Conservation (phyloP, 768 basidiomycete genomes). For the Auricularia cornea region DNA sequence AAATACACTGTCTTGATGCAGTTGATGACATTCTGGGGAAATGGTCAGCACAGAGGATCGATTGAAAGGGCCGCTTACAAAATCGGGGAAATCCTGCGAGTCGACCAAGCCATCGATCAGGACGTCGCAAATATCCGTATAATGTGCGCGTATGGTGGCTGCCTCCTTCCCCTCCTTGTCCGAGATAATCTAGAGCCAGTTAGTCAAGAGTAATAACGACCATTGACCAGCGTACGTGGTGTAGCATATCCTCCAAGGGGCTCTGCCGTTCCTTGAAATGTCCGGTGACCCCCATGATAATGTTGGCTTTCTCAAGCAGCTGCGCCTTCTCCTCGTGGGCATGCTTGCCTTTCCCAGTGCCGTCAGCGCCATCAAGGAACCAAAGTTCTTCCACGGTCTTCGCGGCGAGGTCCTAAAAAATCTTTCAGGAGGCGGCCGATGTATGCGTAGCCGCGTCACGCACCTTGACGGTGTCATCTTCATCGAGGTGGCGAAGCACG, state of each 20-base stretch:
- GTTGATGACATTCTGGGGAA: constrained; percentile 62
- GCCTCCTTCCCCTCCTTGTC: constrained; percentile 57
- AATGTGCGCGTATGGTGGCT: constrained; percentile 50
- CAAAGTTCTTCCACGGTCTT: constrained; percentile 89
- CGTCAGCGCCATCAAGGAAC: constrained; percentile 43
- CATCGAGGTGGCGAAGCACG: constrained; percentile 78
- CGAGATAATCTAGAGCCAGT: constrained; percentile 43
- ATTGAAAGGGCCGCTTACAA: constrained; percentile 38
- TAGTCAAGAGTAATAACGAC: neutral
- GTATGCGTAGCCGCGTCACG: neutral
- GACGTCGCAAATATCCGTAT: constrained; percentile 72
- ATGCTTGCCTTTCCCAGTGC: constrained; percentile 3
- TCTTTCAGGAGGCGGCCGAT: constrained; percentile 2
- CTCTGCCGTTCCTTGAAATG: constrained; percentile 78
- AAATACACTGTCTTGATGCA: constrained; percentile 81
- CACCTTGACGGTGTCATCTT: constrained; percentile 86
- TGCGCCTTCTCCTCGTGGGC: constrained; percentile 42
- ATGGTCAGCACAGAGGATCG: neutral
- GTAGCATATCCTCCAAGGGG: constrained; percentile 75
- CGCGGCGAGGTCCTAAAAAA: constrained; percentile 62
- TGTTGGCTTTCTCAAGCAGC: constrained; percentile 56
- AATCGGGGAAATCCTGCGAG: constrained; percentile 68
- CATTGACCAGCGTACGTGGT: constrained; percentile 35
- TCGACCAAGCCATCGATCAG: constrained; percentile 87
- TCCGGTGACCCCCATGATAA: constrained; percentile 80